Evolutionary conservation across 306 rosid species (phyloP), one percentile per base, ranked within the genome.

Genomic region (Elaeagnus macrophylla): DNA sequence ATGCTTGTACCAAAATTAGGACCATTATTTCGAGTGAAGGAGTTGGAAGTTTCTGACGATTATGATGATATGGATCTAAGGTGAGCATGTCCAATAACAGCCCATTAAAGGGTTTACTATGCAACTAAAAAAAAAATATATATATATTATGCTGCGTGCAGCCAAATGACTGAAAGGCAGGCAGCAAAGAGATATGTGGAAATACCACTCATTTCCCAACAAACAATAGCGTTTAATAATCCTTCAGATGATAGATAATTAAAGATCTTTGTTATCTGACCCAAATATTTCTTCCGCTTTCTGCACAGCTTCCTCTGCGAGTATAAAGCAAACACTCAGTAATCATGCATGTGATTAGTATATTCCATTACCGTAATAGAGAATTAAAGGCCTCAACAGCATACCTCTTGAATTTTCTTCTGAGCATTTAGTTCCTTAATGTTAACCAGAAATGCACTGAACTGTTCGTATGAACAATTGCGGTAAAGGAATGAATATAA

Each of bases 221-320:
- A 47, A 76, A 70, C 60, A 72, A 36, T 67, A 18, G 37, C 39
- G 54, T 59, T 66, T 52, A 47, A 60, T 56, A 93, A 68, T 66
- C 95, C 96, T 75, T 93, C 96, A 68, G 87, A 93, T 61, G 89
- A 82, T 51, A 82, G 67, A 67, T n/a, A n/a, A n/a, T n/a, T 77
- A 93, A 45, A 93, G 95, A 67, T 93, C 96, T 77, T 84, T 87
- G 84, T 93, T 93, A 64, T 87, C 99, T 19, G 79, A 75, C 67
- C 99, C 99, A 60, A 93, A 93, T 79, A 93, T 87, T 60, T 87
- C 96, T 64, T 87, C 99, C 53, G 99, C 96, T 81, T 87, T 93
- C 74, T 89, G 73, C 53, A 93, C 65, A 56, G 99, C 87, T 75
- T 82, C 99, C 99, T 93, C 56, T 20, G 67, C 79, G 58, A 53